Conservation (phyloP, 768 basidiomycete genomes). For the Dentipellis sp. region DNA sequence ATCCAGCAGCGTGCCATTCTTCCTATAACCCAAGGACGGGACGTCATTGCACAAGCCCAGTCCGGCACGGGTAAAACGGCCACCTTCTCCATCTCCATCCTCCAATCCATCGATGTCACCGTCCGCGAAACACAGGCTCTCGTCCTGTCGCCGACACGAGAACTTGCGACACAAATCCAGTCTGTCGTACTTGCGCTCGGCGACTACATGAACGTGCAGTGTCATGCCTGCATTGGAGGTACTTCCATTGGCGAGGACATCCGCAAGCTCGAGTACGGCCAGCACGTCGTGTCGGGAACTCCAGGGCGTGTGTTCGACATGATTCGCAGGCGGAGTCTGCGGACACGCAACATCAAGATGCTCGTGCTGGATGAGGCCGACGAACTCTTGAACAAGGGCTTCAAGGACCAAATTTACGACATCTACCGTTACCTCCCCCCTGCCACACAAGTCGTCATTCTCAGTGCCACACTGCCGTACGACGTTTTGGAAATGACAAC, state of each 20-base stretch:
- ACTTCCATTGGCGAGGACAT: slow-evolving; percentile 98
- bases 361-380: slow-evolving; percentile 92
- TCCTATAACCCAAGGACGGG: slow-evolving; percentile 90
- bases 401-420: slow-evolving; percentile 99
- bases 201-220: slow-evolving; percentile 99
- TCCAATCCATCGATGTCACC: slow-evolving; percentile 94
- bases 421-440: slow-evolving; percentile 96
- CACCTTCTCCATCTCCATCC: slow-evolving; percentile 95
- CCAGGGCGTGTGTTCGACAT: slow-evolving; percentile 99
- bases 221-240: slow-evolving; percentile 96
- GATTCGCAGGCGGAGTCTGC: slow-evolving; percentile 89
- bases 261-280: slow-evolving; percentile 92
- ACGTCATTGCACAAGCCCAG: slow-evolving; percentile 98
- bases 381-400: slow-evolving; percentile 93
- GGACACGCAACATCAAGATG: slow-evolving; percentile 98
- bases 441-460: slow-evolving; percentile 92
- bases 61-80: slow-evolving; percentile 99
- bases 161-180: slow-evolving; percentile 98
- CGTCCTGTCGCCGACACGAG: slow-evolving; percentile 95
- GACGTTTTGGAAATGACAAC: slow-evolving; percentile 99
- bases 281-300: slow-evolving; percentile 95
- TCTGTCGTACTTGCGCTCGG: slow-evolving; percentile 93
- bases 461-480: slow-evolving; percentile 93
- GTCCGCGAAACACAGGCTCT: slow-evolving; percentile 94
- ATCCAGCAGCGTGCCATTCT: slow-evolving; percentile 98